Base-by-base conservation (phyloP, 495 filamentous ascomycete species). In the Neurospora hispaniola region DNA sequence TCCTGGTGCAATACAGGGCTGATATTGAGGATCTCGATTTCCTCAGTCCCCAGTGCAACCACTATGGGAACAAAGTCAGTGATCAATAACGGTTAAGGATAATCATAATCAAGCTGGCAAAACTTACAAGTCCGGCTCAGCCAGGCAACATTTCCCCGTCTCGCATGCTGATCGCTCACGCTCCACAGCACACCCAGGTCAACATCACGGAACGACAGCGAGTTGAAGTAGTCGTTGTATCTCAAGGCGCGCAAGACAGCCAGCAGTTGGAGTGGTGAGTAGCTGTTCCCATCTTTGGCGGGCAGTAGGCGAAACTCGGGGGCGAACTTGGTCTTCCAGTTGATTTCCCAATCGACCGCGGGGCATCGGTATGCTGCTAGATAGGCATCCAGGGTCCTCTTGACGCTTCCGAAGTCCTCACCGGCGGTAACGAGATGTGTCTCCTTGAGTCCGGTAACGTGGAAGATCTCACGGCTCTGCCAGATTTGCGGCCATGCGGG, bases 141-240 rank as follows among this genome's bases (percentile, higher is more conserved):
- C 46, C 81, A 80, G 27, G 77, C 79, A 41, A 78, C 76, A 70
- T 76, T 80, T 12, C 70, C 43, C 48, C 69, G 77, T 39, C 78
- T 76, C 38, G 74, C 43, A 1, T 75, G 43, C 42, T 79, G 80
- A 71, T 85, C 82, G 40, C 79, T 73, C 2, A 74, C 71, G 14
- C 78, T 78, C 46, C 78, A 78, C 18, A 85, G 78, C 18, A 74
- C 76, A 1, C 78, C 75, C 11, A 99, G 85, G 73, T 86, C 89
- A 69, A 97, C 87, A 39, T 90, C 89, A 16, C 86, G 82, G 79
- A 98, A 97, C 1, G 94, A 97, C 44, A 99, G 87, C 2, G 93
- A 91, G 70, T 86, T 86, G 80, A 98, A 98, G 16, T 89, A 92
- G 79, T 97, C 93, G 76, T 98, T 98, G 82, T 97, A 99, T 43